Conservation (phyloP, 2,329 filamentous ascomycete species). For the Ceratocystis diversiconidia region DNA sequence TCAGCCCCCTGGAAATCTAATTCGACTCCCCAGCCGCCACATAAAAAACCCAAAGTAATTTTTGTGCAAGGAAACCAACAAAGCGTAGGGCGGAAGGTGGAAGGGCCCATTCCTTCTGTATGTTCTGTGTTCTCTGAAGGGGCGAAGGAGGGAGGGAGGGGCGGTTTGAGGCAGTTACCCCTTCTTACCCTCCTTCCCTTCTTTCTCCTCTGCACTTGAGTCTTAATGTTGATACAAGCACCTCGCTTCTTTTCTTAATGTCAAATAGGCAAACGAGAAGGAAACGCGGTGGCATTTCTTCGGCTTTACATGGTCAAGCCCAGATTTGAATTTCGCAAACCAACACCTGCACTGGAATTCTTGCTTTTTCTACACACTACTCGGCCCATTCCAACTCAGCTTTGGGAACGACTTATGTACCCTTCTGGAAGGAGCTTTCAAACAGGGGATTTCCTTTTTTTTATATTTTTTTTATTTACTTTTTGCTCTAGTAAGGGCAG, state of each 20-base stretch:
- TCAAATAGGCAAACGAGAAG: neutral
- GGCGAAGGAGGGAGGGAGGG: neutral
- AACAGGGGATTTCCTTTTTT: neutral
- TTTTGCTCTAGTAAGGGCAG: neutral
- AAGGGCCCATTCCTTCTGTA: neutral
- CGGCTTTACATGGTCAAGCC: neutral
- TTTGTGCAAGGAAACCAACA: neutral
- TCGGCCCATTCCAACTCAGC: neutral
- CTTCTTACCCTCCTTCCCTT: neutral
- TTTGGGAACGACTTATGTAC: neutral
- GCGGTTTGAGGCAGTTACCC: neutral
- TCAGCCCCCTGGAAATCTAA: slow-evolving; percentile 13
- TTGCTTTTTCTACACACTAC: neutral
- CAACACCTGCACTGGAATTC: neutral
- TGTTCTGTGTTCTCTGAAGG: neutral
- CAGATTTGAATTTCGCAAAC: neutral
- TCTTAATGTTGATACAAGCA: neutral
- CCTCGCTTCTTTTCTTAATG: neutral
- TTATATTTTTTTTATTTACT: no score
- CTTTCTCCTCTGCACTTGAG: neutral
- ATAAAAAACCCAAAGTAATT: neutral
- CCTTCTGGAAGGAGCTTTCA: neutral
- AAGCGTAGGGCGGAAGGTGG: neutral
- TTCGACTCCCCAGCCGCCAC: slow-evolving; percentile 12
- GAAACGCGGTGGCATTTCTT: neutral